These are phyloP conservation scores for Ceratocystis huliohia DNA, from an alignment of 2,329 filamentous ascomycete genomes.

Conservation along the genomic window DNA sequence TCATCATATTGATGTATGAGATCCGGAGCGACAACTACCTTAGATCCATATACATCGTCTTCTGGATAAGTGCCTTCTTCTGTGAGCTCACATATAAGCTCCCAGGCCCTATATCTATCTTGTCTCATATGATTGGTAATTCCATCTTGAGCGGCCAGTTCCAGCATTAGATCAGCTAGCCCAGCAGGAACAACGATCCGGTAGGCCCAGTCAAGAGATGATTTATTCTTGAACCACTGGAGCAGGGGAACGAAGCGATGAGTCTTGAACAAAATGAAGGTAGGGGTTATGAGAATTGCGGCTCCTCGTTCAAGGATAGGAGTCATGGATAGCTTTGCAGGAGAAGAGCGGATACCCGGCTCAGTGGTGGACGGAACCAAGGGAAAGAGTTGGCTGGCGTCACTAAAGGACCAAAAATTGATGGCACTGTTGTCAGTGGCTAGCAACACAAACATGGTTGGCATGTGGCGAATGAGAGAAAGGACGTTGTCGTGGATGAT, in stretches of 20 bases:
- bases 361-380: constrained; percentile 21
- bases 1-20: constrained; percentile 46
- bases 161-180: background rate
- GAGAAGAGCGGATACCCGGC: background rate
- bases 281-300: constrained; percentile 32
- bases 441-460: constrained; percentile 29
- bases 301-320: constrained; percentile 27
- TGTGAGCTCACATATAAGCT: constrained; percentile 3
- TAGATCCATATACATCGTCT: background rate
- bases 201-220: background rate
- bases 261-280: constrained; percentile 32
- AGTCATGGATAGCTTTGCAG: constrained; percentile 24
- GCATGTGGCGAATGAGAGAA: constrained; percentile 31
- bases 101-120: background rate
- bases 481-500: constrained; percentile 36
- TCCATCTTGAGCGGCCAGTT: background rate
- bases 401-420: constrained; percentile 32
- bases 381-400: constrained; percentile 25
- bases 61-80: background rate
- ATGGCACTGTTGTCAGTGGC: constrained; percentile 24
- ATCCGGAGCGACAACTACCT: constrained; percentile 30
- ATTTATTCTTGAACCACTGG: constrained; percentile 28
- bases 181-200: constrained; percentile 6
- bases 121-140: background rate
- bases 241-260: constrained; percentile 28